These are phyloP conservation scores for Cryptococcus sp. DNA, from an alignment of 1,284 basidiomycete species.

Conservation along the genomic window DNA sequence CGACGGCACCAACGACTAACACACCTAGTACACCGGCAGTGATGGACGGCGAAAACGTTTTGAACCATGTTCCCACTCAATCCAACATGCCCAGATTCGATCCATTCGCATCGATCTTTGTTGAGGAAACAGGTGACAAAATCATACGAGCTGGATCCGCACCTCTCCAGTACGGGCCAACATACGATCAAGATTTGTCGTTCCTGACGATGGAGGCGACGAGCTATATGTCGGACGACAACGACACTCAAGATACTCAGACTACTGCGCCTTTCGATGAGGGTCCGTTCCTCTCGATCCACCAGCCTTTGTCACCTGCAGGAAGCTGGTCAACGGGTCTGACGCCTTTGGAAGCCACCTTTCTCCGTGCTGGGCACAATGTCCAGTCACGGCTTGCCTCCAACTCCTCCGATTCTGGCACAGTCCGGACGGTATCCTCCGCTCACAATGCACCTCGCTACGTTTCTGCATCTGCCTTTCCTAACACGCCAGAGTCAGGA, in stretches of 20 bases:
- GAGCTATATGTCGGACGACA: too few species aligned
- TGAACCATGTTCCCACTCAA: too few species aligned
- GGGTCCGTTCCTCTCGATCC: slow-evolving; percentile 1
- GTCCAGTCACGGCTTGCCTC: not conserved
- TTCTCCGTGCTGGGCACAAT: not conserved
- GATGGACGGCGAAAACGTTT: too few species aligned
- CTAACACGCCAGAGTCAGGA: not conserved
- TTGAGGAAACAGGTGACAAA: too few species aligned
- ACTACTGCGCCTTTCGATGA: not conserved
- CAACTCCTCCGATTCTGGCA: not conserved
- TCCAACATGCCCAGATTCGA: too few species aligned
- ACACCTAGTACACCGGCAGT: too few species aligned
- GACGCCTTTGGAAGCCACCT: not conserved
- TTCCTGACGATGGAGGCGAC: not conserved
- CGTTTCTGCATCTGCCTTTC: not conserved
- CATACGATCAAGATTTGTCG: not conserved
- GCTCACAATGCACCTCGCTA: not conserved
- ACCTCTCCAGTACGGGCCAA: too few species aligned
- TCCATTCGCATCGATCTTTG: too few species aligned
- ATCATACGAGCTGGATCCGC: too few species aligned
- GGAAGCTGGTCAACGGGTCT: not conserved
- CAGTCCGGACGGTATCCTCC: not conserved
- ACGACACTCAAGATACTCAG: too few species aligned
- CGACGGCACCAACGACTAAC: too few species aligned
- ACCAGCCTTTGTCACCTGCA: not conserved